A percentile compares a stretch with the other conserved stretches of the same genome.
phyloP scores from a whole-genome alignment of 106 monocot genomes.

The Amphibolis antarctica region DNA sequence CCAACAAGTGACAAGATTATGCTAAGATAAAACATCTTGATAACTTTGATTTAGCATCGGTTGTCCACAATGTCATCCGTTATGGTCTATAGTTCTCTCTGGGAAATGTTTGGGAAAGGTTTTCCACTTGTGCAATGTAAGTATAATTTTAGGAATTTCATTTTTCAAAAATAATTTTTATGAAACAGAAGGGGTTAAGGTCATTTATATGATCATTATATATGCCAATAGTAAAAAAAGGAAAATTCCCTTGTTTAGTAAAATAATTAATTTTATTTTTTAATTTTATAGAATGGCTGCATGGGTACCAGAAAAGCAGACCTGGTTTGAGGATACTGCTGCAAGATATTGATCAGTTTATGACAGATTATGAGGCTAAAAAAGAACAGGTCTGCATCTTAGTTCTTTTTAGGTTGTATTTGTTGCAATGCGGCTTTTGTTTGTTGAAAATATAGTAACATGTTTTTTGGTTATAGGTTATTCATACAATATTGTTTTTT shows the following conservation, averaged over 20 bases:
- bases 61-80: too few species aligned
- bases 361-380: conserved; percentile 44
- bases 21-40: too few species aligned
- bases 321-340: conserved; percentile 62
- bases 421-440: neutral
- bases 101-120: neutral
- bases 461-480: neutral
- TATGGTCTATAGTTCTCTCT: neutral
- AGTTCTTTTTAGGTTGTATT: neutral
- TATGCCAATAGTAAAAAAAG: neutral
- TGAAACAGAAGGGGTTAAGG: too few species aligned
- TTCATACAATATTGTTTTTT: too few species aligned
- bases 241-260: neutral
- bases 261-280: neutral
- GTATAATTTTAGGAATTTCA: neutral
- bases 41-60: too few species aligned
- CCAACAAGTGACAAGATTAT: too few species aligned
- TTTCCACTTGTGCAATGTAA: neutral
- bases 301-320: conserved; percentile 54
- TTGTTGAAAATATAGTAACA: neutral
- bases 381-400: conserved; percentile 50
- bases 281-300: conserved; percentile 70
- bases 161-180: neutral
- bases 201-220: neutral
- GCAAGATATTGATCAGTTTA: conserved; percentile 65